Evolutionary conservation across 495 filamentous ascomycete species (phyloP).

Genomic region (Podospora conica): DNA sequence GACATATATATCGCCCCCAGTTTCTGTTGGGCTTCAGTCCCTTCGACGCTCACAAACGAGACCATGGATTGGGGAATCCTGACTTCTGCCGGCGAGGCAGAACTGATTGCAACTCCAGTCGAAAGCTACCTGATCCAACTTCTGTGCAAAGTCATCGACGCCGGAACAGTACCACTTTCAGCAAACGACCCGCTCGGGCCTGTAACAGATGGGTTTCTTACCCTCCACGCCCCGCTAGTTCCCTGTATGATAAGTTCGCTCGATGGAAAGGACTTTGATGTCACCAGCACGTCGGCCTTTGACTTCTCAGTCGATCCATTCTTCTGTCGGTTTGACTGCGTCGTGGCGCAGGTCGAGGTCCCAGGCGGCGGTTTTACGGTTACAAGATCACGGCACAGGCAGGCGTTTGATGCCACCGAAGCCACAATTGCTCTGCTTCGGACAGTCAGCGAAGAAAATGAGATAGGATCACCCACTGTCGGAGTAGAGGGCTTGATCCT

Average conservation of each 20-base stretch:
- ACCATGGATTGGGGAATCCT: neutral
- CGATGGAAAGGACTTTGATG: neutral
- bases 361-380: neutral
- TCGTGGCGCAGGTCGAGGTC: neutral
- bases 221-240: neutral
- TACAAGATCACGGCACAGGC: neutral
- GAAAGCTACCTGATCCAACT: neutral
- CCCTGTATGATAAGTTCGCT: neutral
- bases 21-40: constrained; percentile 1
- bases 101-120: neutral
- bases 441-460: no score
- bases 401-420: neutral
- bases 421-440: neutral
- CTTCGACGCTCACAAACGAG: neutral
- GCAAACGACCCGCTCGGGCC: neutral
- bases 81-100: neutral
- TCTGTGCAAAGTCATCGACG: neutral
- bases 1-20: neutral
- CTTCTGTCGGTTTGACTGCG: neutral
- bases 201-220: neutral
- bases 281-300: neutral
- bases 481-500: neutral
- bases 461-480: neutral
- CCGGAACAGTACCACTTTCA: neutral
- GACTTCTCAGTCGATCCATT: neutral